These are phyloP conservation scores for Castanea mollissima DNA, from an alignment of 306 rosid genomes.

Conservation along the genomic window DNA sequence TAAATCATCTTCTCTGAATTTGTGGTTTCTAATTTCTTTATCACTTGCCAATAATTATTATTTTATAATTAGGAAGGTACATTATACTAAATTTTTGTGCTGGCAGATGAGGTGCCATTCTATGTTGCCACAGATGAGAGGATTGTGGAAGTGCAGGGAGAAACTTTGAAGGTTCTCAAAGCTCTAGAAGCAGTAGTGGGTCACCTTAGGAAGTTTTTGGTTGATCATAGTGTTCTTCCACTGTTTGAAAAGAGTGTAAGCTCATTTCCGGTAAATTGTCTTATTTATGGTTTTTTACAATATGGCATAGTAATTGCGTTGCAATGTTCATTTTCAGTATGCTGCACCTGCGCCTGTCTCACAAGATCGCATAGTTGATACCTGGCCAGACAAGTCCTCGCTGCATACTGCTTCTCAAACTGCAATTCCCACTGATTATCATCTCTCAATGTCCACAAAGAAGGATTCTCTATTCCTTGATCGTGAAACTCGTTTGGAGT, in stretches of 20 bases:
- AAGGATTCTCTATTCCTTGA: constrained; percentile 69
- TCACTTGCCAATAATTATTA: background rate
- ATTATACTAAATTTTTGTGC: constrained; percentile 21
- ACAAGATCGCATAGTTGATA: constrained; percentile 68
- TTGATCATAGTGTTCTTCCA: constrained; percentile 94
- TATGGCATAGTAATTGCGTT: constrained; percentile 3
- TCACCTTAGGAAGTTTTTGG: constrained; percentile 93
- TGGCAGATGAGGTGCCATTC: constrained; percentile 82
- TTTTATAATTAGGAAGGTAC: background rate
- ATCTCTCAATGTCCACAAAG: constrained; percentile 46
- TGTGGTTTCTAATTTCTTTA: background rate
- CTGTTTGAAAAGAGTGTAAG: constrained; percentile 94
- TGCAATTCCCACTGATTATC: constrained; percentile 42
- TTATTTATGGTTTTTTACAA: constrained; percentile 4
- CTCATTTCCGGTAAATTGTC: constrained; percentile 1
- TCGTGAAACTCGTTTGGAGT: constrained; percentile 71
- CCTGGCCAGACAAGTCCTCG: constrained; percentile 65
- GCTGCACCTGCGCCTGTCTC: constrained; percentile 39
- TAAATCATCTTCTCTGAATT: background rate
- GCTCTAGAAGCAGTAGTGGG: constrained; percentile 85
- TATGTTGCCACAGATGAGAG: constrained; percentile 91
- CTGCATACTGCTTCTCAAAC: constrained; percentile 62
- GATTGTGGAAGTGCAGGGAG: constrained; percentile 93
- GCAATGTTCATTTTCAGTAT: constrained; percentile 38
- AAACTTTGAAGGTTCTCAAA: constrained; percentile 76